These are phyloP conservation scores for Boletus eberwhitei DNA, from an alignment of 768 basidiomycete species.

Conservation along the genomic window DNA sequence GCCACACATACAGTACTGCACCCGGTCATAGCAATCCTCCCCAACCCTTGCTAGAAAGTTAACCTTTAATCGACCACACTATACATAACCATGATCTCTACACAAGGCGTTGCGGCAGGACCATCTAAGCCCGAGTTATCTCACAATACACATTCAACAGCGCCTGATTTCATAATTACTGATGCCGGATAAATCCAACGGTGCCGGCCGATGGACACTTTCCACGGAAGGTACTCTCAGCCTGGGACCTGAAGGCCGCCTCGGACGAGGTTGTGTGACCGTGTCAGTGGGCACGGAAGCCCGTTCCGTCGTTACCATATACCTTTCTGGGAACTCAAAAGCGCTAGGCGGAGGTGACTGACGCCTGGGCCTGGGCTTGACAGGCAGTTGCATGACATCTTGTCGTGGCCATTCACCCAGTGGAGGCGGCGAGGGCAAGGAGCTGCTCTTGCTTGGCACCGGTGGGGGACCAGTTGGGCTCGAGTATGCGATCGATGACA, in stretches of 20 bases:
- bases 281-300: background rate
- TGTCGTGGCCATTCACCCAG: constrained; percentile 55
- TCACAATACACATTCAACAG: background rate
- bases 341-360: constrained; percentile 16
- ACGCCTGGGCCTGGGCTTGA: constrained; percentile 8
- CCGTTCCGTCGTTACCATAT: constrained; percentile 4
- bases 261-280: constrained; percentile 21
- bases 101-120: constrained; percentile 19
- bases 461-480: constrained; percentile 22
- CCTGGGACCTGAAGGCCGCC: constrained; percentile 34
- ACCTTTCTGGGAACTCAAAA: constrained; percentile 22
- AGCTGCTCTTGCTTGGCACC: constrained; percentile 4
- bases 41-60: constrained; percentile 8
- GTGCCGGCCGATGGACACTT: constrained; percentile 13
- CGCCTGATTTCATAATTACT: constrained; percentile 5
- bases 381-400: constrained; percentile 33
- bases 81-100: background rate
- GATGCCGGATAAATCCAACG: constrained; percentile 18
- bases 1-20: background rate
- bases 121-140: background rate
- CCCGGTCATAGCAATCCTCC: constrained; percentile 14
- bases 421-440: constrained; percentile 39
- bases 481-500: constrained; percentile 33
- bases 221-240: constrained; percentile 20
- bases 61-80: background rate